Conservation (phyloP, 179 eudicot genomes). For the Beta macrorhiza region DNA sequence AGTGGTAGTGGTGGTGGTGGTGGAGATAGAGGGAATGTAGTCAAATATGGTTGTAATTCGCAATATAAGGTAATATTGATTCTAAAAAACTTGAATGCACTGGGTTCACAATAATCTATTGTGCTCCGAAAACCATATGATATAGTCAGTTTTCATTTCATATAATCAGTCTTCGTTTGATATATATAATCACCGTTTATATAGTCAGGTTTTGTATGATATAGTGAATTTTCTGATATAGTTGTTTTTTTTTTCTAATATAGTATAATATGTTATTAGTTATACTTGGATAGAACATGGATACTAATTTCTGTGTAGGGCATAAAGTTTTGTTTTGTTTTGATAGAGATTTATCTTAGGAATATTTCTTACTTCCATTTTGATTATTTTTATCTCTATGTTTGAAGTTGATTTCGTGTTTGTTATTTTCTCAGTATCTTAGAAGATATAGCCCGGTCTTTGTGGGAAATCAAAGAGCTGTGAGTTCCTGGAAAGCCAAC, state of each 20-base stretch:
- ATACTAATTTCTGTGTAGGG: background rate
- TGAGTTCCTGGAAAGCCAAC: slow-evolving; percentile 27
- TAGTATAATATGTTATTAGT: too few species aligned
- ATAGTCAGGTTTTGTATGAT: too few species aligned
- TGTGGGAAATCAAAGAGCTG: slow-evolving; percentile 26
- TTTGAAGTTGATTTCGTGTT: slow-evolving; percentile 13
- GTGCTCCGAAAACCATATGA: too few species aligned
- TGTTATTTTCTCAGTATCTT: slow-evolving; percentile 34
- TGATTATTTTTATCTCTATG: background rate
- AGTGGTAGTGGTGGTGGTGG: slow-evolving; percentile 20
- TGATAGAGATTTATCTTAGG: background rate
- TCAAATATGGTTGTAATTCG: slow-evolving; percentile 26
- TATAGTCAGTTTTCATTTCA: too few species aligned
- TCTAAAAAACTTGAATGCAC: too few species aligned
- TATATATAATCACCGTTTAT: too few species aligned
- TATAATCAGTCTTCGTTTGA: too few species aligned
- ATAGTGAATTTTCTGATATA: too few species aligned
- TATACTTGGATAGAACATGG: background rate
- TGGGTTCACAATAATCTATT: too few species aligned
- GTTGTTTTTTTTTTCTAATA: too few species aligned
- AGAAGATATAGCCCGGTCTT: slow-evolving; percentile 26
- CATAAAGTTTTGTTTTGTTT: too few species aligned
- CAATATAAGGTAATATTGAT: slow-evolving; percentile 38
- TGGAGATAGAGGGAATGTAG: slow-evolving; percentile 25
- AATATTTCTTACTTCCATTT: background rate